Evolutionary conservation across 2,329 filamentous ascomycete genomes (phyloP).

Genomic region (Alternaria solani): DNA sequence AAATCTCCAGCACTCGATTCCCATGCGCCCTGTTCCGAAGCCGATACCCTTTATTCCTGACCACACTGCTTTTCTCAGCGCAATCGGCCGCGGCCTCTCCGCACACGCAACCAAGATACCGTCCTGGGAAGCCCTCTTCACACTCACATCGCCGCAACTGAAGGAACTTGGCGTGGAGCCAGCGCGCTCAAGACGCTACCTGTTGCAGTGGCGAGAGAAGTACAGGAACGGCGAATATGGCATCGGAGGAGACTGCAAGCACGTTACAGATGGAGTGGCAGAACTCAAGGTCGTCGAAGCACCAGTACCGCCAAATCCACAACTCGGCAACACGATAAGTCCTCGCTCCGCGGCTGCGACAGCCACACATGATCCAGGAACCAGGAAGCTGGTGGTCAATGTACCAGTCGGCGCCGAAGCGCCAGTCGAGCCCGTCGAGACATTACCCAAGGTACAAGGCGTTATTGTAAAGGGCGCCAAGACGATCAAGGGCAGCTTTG

Average conservation of each 20-base stretch:
- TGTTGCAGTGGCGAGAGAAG: conserved; percentile 86
- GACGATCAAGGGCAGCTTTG: conserved; percentile 77
- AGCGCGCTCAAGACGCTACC: conserved; percentile 79
- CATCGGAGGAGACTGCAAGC: conserved; percentile 79
- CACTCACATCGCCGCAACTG: conserved; percentile 77
- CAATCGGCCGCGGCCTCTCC: conserved; percentile 87
- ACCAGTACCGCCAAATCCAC: conserved; percentile 47
- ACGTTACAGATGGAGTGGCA: conserved; percentile 69
- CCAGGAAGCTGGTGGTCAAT: conserved; percentile 68
- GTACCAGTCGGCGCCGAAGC: conserved; percentile 56
- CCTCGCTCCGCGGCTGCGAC: conserved; percentile 53
- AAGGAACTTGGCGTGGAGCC: conserved; percentile 85
- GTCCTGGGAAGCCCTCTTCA: conserved; percentile 90
- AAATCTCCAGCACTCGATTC: conserved; percentile 51
- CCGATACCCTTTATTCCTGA: conserved; percentile 89
- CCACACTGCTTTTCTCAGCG: conserved; percentile 81
- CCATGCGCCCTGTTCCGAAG: conserved; percentile 63
- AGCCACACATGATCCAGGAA: conserved; percentile 63
- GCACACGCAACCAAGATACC: conserved; percentile 87
- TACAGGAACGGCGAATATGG: conserved; percentile 82
- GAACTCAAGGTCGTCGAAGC: conserved; percentile 67
- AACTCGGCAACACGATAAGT: conserved; percentile 32
- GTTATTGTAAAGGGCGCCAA: conserved; percentile 73
- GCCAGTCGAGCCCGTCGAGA: conserved; percentile 52
- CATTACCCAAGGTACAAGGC: conserved; percentile 65